These are phyloP conservation scores for Apiospora hydei DNA, from an alignment of 2,329 filamentous ascomycete species.

Conservation along the genomic window DNA sequence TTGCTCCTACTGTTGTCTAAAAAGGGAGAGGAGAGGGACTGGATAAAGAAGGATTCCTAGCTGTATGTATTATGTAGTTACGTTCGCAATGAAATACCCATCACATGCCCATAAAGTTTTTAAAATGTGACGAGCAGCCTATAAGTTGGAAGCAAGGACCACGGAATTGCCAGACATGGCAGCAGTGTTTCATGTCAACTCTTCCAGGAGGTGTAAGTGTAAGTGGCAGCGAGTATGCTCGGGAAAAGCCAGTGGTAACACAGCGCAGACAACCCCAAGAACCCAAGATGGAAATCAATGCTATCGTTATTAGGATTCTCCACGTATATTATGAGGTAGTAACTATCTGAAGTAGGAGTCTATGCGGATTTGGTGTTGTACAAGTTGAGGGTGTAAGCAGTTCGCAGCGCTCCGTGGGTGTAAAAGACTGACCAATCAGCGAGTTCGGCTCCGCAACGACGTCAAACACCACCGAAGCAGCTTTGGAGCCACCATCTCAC, in stretches of 20 bases:
- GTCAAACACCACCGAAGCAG: conserved; percentile 16
- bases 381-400: background rate
- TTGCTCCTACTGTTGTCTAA: conserved; percentile 45
- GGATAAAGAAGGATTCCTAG: background rate
- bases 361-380: background rate
- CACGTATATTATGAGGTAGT: no score
- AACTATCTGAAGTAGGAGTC: no score
- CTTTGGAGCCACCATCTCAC: background rate
- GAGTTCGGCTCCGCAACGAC: background rate
- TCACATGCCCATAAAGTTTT: background rate
- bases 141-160: background rate
- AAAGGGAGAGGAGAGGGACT: background rate
- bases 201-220: no score
- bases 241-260: no score
- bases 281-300: background rate
- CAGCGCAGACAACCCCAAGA: no score
- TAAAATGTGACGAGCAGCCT: background rate
- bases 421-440: background rate
- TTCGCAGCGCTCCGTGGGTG: background rate
- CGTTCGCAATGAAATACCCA: conserved; percentile 21
- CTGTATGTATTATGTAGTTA: background rate
- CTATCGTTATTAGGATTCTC: background rate
- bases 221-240: no score
- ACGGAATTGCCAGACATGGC: background rate
- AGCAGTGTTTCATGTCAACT: background rate